Evolutionary conservation across 345 rosid species (phyloP).

Genomic region (Populus davidiana): DNA sequence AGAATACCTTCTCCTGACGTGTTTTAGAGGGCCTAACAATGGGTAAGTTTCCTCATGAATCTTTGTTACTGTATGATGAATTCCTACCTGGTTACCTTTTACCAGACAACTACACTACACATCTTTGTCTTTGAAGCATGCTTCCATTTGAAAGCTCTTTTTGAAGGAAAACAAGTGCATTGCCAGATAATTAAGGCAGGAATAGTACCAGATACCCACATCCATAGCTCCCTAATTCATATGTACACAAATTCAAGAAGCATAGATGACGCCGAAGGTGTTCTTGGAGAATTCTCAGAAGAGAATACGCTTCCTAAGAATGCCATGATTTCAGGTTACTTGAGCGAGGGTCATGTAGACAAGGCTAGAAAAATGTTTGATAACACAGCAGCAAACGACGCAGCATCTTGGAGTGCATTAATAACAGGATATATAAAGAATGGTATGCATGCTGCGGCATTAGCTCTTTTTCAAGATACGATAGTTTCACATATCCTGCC

Average conservation of each 20-base stretch:
- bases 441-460: slow-evolving; percentile 16
- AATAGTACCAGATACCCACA: slow-evolving; percentile 8
- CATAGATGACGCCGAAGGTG: not conserved
- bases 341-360: slow-evolving; percentile 4
- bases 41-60: slow-evolving; percentile 4
- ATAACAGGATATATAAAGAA: slow-evolving; percentile 14
- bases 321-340: slow-evolving; percentile 15
- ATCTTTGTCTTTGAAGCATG: slow-evolving; percentile 14
- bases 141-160: not conserved
- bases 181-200: slow-evolving; percentile 16
- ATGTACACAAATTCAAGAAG: slow-evolving; percentile 7
- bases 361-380: slow-evolving; percentile 9
- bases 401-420: slow-evolving; percentile 14
- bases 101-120: slow-evolving; percentile 11
- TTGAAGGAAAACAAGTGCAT: slow-evolving; percentile 13
- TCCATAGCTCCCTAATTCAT: slow-evolving; percentile 13
- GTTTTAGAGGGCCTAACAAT: slow-evolving; percentile 3
- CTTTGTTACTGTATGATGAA: slow-evolving; percentile 1
- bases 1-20: slow-evolving; percentile 5
- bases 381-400: slow-evolving; percentile 1
- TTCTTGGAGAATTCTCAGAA: slow-evolving; percentile 9
- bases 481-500: slow-evolving; percentile 12
- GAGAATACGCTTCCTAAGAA: slow-evolving; percentile 5
- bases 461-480: slow-evolving; percentile 27
- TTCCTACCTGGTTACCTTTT: not conserved